Evolutionary conservation across 176 grass and related monocot genomes (phyloP).

Genomic region (Guadua angustifolia): DNA sequence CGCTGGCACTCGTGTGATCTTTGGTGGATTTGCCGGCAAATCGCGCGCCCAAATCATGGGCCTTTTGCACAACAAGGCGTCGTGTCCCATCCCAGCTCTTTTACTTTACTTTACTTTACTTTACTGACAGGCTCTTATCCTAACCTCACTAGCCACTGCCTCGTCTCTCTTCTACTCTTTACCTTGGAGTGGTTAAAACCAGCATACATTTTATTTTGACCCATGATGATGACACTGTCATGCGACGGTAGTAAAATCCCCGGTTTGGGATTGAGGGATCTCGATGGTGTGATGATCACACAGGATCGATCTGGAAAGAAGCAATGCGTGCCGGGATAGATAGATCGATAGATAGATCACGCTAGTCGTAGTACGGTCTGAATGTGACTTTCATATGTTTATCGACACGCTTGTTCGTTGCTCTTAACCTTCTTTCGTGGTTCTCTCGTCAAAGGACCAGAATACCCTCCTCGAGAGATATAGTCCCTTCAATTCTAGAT

Average conservation of each 20-base stretch:
- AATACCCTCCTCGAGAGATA: background rate
- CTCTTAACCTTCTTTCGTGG: background rate
- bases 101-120: too few species aligned
- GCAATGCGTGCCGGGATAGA: too few species aligned
- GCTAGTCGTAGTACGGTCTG: background rate
- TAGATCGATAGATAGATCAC: too few species aligned
- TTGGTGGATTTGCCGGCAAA: conserved; percentile 15
- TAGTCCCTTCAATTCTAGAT: background rate
- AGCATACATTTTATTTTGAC: conserved; percentile 32
- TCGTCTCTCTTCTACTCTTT: too few species aligned
- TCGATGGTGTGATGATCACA: background rate
- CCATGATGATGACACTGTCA: conserved; percentile 15
- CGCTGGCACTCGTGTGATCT: background rate
- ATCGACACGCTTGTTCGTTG: background rate
- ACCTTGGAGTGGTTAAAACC: background rate
- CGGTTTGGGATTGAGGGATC: background rate
- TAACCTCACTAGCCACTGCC: too few species aligned
- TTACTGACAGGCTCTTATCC: too few species aligned
- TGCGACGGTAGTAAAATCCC: background rate
- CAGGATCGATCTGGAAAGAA: conserved; percentile 21
- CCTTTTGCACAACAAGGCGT: background rate
- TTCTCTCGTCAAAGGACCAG: background rate
- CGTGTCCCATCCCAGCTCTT: too few species aligned
- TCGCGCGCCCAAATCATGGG: conserved; percentile 24
- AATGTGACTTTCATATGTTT: background rate